Base-by-base conservation (phyloP, 202 grass and related monocot genomes). In the Elaeis oleifera region DNA sequence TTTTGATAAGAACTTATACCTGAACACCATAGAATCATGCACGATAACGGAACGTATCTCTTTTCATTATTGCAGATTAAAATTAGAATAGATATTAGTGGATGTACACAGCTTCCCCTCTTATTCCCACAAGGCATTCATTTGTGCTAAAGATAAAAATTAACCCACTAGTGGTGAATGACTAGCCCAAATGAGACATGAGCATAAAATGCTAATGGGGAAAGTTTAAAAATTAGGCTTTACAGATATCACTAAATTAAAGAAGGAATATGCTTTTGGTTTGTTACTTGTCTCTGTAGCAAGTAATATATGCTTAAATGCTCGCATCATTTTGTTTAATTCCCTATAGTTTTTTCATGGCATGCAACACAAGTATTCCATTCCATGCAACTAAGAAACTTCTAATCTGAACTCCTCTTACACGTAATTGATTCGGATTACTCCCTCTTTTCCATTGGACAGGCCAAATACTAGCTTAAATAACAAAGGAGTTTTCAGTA, bases 181-280 rank as follows among this genome's bases (percentile, higher is more conserved):
- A 60, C 16, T 60, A 60, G 58, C 58, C 18, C 58, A 28, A 60
- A 60, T 60, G 26, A 32, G 16, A 60, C 58, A 36, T 18, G 28
- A 60, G 15, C 58, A 29, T 36, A 29, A 23, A 60, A 36, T 19
- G n/a, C 6, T 28, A 7, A 9, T 7, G n/a, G 17, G 27, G 16
- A 32, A 60, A 60, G 58, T 16, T 36, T 5, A 4, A 28, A 28
- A 5, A 60, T 32, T 18, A 6, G 17, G 0, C 58, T 36, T 32
- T 19, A 36, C 26, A 60, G 4, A n/a, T 21, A 23, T 60, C n/a
- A 60, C 36, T 44, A 44, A 39, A 44, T 44, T 31, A 60, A 36
- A 60, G 11, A 60, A 29, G 29, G 22, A 60, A 60, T 60, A 0
- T n/a, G 24, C 25, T 26, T 60, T 17, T 14, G 14, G n/a, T 17